Base-by-base conservation (phyloP, 495 filamentous ascomycete species). In the Lasiosphaeria miniovina region DNA sequence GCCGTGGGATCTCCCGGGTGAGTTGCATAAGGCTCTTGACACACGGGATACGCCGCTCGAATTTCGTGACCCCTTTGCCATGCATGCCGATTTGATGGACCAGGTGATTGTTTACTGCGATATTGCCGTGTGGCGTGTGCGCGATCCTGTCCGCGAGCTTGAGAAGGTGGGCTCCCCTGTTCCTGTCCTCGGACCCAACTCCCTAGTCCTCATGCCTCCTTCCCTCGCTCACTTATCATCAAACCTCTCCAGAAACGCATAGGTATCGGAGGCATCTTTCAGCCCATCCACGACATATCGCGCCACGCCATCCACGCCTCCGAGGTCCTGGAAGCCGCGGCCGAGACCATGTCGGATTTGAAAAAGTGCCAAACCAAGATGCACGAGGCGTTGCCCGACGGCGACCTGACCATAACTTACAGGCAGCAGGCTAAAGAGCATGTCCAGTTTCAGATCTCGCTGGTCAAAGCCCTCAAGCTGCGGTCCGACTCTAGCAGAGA, bases 1-100 rank as follows among this genome's bases (percentile, higher is more conserved):
- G 0, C 65, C 65, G 1, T 41, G 38, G 3, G 65, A 65, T 31
- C 52, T 58, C n/a, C 54, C 51, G 0, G 14, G 12, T 7, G 48
- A 54, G 48, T 15, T 67, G 24, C 12, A 12, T 38, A 59, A 45
- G 3, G 53, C 46, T 0, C 43, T 64, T 0, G 9, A 46, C 11
- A 55, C 33, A n/a, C 50, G 43, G 14, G 14, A 8, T 24, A 6
- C 14, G 14, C 43, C 50, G n/a, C 52, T 61, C 17, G 17, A 59
- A 48, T 59, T 68, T 6, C 35, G 24, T 2, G 65, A 68, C 36
- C 65, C 65, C 0, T 61, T 63, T 48, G 60, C 58, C 31, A 54
- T 68, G 63, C 65, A 68, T 45, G 40, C 60, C 15, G n/a, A 33
- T 51, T 41, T 68, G n/a, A 32, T 65, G 31, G 65, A 68, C 41